phyloP scores from a whole-genome alignment of 2,329 filamentous ascomycete genomes.

The Elsinoe ampelina region DNA sequence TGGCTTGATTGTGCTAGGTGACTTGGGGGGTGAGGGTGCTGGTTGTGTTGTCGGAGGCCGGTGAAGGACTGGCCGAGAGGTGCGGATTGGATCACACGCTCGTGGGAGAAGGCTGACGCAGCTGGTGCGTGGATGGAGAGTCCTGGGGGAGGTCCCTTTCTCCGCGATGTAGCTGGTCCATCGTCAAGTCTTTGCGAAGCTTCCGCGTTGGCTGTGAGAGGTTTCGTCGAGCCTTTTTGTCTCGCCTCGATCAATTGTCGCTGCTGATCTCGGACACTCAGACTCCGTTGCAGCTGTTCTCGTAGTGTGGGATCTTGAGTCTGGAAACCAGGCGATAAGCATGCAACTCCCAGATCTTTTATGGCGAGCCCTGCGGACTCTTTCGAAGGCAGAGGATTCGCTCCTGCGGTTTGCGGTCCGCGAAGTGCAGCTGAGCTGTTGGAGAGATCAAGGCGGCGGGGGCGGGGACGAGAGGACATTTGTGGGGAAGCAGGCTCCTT shows the following conservation, averaged over 20 bases:
- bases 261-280: slow-evolving; percentile 89
- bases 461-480: slow-evolving; percentile 64
- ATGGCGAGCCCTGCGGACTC: slow-evolving; percentile 66
- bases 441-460: slow-evolving; percentile 68
- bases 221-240: slow-evolving; percentile 65
- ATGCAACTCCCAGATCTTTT: slow-evolving; percentile 87
- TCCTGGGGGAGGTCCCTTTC: slow-evolving; percentile 72
- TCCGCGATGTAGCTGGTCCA: slow-evolving; percentile 58
- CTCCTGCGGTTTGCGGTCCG: slow-evolving; percentile 27
- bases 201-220: slow-evolving; percentile 23
- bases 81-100: slow-evolving; percentile 93
- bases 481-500: slow-evolving; percentile 88
- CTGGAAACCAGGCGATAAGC: slow-evolving; percentile 88
- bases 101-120: slow-evolving; percentile 82
- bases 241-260: slow-evolving; percentile 88
- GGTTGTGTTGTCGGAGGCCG: slow-evolving; percentile 60
- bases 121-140: slow-evolving; percentile 92
- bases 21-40: slow-evolving; percentile 64
- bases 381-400: slow-evolving; percentile 63
- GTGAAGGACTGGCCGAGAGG: slow-evolving; percentile 93
- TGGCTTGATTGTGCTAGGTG: slow-evolving; percentile 77
- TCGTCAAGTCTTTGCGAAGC: slow-evolving; percentile 28
- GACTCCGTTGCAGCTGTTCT: slow-evolving; percentile 86
- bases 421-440: slow-evolving; percentile 36
- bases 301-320: slow-evolving; percentile 96